Conservation (phyloP, 2,329 filamentous ascomycete species). For the Emydomyces testavorans region DNA sequence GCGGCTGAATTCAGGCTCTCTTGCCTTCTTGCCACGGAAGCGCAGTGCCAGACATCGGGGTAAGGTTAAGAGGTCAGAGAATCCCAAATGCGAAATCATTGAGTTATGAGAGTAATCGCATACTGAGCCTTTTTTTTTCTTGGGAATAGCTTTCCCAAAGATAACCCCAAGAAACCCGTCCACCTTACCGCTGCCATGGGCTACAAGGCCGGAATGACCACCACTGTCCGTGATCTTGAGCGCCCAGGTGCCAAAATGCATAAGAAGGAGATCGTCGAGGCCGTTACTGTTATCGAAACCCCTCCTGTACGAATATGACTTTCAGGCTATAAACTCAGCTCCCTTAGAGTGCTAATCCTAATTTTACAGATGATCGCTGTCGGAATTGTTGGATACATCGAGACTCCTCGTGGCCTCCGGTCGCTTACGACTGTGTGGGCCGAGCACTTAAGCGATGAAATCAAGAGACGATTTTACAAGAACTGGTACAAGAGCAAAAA, state of each 20-base stretch:
- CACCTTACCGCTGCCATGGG: conserved; percentile 97
- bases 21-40: conserved; percentile 83
- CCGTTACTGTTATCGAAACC: conserved; percentile 78
- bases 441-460: conserved; percentile 95
- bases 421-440: conserved; percentile 99
- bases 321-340: not conserved
- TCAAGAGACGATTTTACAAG: conserved; percentile 99
- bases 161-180: conserved; percentile 99
- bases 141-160: conserved; percentile 81
- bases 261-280: conserved; percentile 96
- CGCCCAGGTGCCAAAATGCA: conserved; percentile 97
- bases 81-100: not conserved
- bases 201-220: conserved; percentile 99
- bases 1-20: conserved; percentile 43
- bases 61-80: conserved; percentile 91
- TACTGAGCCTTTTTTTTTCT: conserved; percentile 26
- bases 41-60: conserved; percentile 85
- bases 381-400: conserved; percentile 99
- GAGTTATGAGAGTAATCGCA: conserved; percentile 3
- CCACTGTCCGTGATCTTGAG: conserved; percentile 98
- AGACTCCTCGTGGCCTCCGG: conserved; percentile 97
- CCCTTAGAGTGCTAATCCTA: conserved; percentile 6
- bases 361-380: conserved; percentile 88
- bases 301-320: conserved; percentile 64
- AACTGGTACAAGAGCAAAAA: conserved; percentile 99